Evolutionary conservation across 169 alveolate species (phyloP).

Genomic region (Eimeria maxima): DNA sequence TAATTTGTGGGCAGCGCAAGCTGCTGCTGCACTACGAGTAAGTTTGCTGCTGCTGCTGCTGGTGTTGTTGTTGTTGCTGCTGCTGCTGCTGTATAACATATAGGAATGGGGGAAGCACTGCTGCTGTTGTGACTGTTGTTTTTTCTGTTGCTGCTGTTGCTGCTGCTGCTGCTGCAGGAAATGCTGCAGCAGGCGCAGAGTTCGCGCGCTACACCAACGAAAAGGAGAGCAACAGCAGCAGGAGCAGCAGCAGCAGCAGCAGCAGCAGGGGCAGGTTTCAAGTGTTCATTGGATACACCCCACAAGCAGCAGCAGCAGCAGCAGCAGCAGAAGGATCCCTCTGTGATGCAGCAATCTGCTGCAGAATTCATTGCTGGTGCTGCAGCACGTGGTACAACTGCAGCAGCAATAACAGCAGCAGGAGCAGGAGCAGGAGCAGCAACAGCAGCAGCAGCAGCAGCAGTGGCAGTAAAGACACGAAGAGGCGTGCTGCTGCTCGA

Average conservation of each 20-base stretch:
- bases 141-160: background rate
- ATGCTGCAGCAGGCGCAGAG: background rate
- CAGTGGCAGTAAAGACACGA: constrained; percentile 48
- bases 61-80: background rate
- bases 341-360: constrained; percentile 46
- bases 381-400: background rate
- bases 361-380: constrained; percentile 46
- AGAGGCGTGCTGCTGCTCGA: constrained; percentile 54
- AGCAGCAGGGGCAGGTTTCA: background rate
- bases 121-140: background rate
- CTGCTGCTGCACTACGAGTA: constrained; percentile 33
- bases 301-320: constrained; percentile 39
- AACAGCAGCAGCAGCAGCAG: constrained; percentile 7
- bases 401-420: constrained; percentile 7
- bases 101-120: background rate
- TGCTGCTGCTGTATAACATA: background rate
- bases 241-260: constrained; percentile 36
- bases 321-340: constrained; percentile 45
- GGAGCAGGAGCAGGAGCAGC: background rate
- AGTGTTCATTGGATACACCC: background rate
- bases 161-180: constrained; percentile 69
- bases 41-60: background rate
- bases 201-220: background rate
- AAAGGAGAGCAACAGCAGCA: constrained; percentile 7
- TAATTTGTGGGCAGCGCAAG: background rate